Evolutionary conservation across 75 land plant species (phyloP).

Genomic region (Picea sitchensis): DNA sequence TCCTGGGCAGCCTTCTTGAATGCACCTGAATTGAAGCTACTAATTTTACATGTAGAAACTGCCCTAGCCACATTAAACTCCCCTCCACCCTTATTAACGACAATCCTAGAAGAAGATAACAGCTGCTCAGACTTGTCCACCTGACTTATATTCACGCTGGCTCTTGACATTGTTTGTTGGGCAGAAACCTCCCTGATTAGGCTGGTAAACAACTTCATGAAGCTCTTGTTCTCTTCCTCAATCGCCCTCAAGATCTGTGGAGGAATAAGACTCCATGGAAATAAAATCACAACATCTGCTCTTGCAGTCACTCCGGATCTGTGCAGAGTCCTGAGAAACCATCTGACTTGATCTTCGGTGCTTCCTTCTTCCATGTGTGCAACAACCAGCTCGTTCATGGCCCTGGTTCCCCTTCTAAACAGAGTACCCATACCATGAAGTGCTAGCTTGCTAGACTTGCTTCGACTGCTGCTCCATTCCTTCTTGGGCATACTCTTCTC

Average conservation of each 20-base stretch:
- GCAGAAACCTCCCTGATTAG: constrained; percentile 5
- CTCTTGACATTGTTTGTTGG: constrained; percentile 8
- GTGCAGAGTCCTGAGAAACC: constrained; percentile 47
- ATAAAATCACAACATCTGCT: constrained; percentile 55
- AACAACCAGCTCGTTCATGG: constrained; percentile 61
- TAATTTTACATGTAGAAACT: constrained; percentile 13
- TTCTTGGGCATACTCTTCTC: constrained; percentile 1
- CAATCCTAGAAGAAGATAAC: constrained; percentile 12
- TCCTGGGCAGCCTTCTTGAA: constrained; percentile 21
- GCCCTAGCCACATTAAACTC: neutral
- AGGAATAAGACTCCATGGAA: constrained; percentile 15
- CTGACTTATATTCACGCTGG: neutral
- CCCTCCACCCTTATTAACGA: constrained; percentile 13
- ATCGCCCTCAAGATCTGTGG: constrained; percentile 15
- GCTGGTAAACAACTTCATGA: constrained; percentile 32
- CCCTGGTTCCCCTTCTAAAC: constrained; percentile 45
- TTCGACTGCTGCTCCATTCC: neutral
- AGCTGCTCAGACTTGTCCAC: neutral
- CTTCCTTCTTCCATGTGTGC: constrained; percentile 43
- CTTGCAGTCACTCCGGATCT: constrained; percentile 48
- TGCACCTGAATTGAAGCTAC: constrained; percentile 16
- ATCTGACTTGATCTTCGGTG: constrained; percentile 17
- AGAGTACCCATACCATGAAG: constrained; percentile 65
- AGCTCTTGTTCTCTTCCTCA: constrained; percentile 40
- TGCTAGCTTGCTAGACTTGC: constrained; percentile 19